Percentiles rank a stretch among this genome's conserved stretches.
Conservation (phyloP, 2,329 filamentous ascomycete genomes). For the Dryadomyces quercus-mongolicae region DNA sequence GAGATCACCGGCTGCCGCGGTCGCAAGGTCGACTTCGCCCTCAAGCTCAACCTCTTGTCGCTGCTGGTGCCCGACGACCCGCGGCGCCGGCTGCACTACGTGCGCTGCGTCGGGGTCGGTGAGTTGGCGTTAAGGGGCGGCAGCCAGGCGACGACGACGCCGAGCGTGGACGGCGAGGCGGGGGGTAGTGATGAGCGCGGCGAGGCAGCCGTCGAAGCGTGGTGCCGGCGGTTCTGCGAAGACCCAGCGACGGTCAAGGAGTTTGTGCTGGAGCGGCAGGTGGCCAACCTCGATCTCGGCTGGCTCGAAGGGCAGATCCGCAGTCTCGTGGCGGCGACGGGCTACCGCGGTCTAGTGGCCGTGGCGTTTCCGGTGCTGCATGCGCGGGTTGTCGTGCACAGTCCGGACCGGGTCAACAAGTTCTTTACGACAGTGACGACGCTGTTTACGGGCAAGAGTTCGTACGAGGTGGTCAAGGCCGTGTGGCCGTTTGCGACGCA, state of each 20-base stretch:
- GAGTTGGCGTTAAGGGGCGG: slow-evolving; percentile 40
- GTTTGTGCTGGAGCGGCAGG: slow-evolving; percentile 38
- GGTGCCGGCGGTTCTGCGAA: slow-evolving; percentile 34
- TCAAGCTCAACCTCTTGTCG: slow-evolving; percentile 42
- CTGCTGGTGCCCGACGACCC: slow-evolving; percentile 36
- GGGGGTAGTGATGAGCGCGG: slow-evolving; percentile 10
- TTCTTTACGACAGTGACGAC: slow-evolving; percentile 40
- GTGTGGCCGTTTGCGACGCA: slow-evolving; percentile 46
- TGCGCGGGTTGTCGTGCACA: slow-evolving; percentile 34
- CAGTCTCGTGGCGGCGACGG: slow-evolving; percentile 34
- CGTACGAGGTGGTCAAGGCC: slow-evolving; percentile 42
- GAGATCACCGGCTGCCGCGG: slow-evolving; percentile 33
- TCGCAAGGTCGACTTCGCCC: slow-evolving; percentile 35
- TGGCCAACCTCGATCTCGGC: slow-evolving; percentile 40
- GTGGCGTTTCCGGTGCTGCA: slow-evolving; percentile 39
- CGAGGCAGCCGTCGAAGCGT: slow-evolving; percentile 29
- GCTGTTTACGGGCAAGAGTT: slow-evolving; percentile 38
- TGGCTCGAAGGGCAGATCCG: slow-evolving; percentile 44
- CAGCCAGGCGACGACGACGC: slow-evolving; percentile 21
- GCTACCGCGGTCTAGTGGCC: slow-evolving; percentile 36
- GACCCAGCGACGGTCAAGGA: slow-evolving; percentile 32
- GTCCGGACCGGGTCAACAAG: slow-evolving; percentile 38
- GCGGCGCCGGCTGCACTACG: slow-evolving; percentile 35
- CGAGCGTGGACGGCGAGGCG: slow-evolving; percentile 34
- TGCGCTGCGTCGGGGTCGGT: slow-evolving; percentile 34